Percentiles rank a stretch among this genome's conserved stretches.
Conservation (phyloP, 2,329 filamentous ascomycete species). For the Aspergillus sp. region DNA sequence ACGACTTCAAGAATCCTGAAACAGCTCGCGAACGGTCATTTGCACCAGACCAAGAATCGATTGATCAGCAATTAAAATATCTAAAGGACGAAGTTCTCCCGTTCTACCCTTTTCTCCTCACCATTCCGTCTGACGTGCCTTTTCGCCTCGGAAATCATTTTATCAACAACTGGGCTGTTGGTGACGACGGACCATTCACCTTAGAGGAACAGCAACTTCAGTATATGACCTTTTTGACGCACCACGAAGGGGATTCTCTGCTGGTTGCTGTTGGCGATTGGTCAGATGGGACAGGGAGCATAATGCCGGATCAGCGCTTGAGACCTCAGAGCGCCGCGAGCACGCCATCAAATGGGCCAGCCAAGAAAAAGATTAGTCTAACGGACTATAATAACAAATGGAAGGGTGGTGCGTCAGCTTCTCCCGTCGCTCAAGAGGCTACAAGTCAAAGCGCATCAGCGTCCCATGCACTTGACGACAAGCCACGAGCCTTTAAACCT, state of each 20-base stretch:
- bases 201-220: slow-evolving; percentile 52
- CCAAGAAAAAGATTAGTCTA: slow-evolving; percentile 57
- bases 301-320: slow-evolving; percentile 37
- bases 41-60: slow-evolving; percentile 20
- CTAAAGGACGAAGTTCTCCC: slow-evolving; percentile 39
- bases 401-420: slow-evolving; percentile 26
- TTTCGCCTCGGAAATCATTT: slow-evolving; percentile 38
- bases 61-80: slow-evolving; percentile 32
- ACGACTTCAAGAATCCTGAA: slow-evolving; percentile 18
- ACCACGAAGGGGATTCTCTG: slow-evolving; percentile 49
- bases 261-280: slow-evolving; percentile 49
- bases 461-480: slow-evolving; percentile 12
- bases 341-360: slow-evolving; percentile 35
- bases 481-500: slow-evolving; percentile 14
- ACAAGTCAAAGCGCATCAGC: slow-evolving; percentile 11
- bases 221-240: slow-evolving; percentile 56
- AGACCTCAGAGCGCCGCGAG: slow-evolving; percentile 31
- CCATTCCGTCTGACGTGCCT: slow-evolving; percentile 41
- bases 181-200: slow-evolving; percentile 47
- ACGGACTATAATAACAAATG: slow-evolving; percentile 56
- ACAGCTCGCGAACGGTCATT: slow-evolving; percentile 13
- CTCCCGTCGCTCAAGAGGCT: slow-evolving; percentile 18
- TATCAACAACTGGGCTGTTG: slow-evolving; percentile 42
- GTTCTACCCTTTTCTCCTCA: slow-evolving; percentile 40
- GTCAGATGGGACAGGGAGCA: slow-evolving; percentile 44